Evolutionary conservation across 75 land plant genomes (phyloP).

Genomic region (Cunninghamia lanceolata): DNA sequence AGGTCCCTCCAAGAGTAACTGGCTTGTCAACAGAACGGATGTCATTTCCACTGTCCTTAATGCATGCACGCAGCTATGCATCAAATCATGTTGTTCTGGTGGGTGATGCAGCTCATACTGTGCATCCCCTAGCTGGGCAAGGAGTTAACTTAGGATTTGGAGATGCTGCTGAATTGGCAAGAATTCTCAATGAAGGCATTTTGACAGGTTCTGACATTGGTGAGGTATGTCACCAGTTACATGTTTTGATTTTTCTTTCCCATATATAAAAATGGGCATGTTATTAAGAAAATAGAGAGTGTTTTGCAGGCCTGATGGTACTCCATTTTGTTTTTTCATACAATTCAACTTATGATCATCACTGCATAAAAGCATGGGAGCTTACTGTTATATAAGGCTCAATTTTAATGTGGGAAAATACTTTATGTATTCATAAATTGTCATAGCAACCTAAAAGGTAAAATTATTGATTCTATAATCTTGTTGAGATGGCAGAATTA

Average conservation of each 20-base stretch:
- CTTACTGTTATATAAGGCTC: background rate
- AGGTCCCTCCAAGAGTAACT: slow-evolving; percentile 68
- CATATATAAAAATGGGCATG: background rate
- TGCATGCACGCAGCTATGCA: slow-evolving; percentile 72
- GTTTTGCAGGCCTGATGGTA: background rate
- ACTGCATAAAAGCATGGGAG: background rate
- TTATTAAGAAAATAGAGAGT: background rate
- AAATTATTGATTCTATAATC: background rate
- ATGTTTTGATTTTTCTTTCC: background rate
- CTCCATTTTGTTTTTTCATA: background rate
- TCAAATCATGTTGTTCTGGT: slow-evolving; percentile 68
- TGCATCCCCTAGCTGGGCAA: slow-evolving; percentile 99
- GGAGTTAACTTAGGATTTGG: slow-evolving; percentile 98
- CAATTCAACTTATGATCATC: background rate
- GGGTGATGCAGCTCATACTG: slow-evolving; percentile 99
- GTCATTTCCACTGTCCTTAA: slow-evolving; percentile 79
- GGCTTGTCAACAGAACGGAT: slow-evolving; percentile 69
- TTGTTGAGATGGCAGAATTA: background rate
- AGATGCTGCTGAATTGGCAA: slow-evolving; percentile 75
- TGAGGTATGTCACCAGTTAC: slow-evolving; percentile 49
- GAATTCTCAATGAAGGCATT: slow-evolving; percentile 63
- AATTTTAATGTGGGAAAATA: background rate
- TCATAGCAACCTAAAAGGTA: background rate
- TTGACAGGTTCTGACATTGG: slow-evolving; percentile 73
- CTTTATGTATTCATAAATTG: background rate